Conservation (phyloP, 2,329 filamentous ascomycete genomes). For the Septoria petroselini region DNA sequence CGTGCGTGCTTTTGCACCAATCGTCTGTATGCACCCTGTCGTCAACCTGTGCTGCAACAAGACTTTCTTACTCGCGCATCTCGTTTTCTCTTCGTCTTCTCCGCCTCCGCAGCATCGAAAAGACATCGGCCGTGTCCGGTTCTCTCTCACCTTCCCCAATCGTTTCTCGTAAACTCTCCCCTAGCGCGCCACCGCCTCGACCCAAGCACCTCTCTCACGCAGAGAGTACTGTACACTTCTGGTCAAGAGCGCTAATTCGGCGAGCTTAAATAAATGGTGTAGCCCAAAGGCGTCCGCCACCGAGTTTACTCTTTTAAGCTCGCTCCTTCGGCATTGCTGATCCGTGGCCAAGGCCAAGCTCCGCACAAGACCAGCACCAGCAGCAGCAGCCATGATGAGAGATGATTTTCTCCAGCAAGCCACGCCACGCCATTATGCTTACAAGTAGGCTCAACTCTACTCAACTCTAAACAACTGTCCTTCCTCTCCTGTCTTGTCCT, state of each 20-base stretch:
- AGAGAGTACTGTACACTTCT: too few species aligned
- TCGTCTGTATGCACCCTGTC: conserved; percentile 8
- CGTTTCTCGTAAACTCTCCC: neutral
- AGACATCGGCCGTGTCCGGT: too few species aligned
- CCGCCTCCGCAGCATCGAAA: too few species aligned
- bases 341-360: conserved; percentile 20
- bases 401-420: conserved; percentile 1
- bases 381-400: conserved; percentile 4
- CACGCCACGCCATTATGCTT: conserved; percentile 28
- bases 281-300: conserved; percentile 24
- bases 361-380: too few species aligned
- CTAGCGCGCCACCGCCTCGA: conserved; percentile 22
- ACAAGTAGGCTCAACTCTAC: conserved; percentile 26
- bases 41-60: too few species aligned
- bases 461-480: too few species aligned
- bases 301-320: conserved; percentile 20
- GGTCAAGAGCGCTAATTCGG: too few species aligned
- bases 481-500: too few species aligned
- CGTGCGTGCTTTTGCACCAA: conserved; percentile 1
- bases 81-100: conserved; percentile 12
- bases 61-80: neutral
- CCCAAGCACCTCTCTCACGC: too few species aligned
- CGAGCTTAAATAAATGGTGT: too few species aligned
- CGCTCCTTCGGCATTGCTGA: conserved; percentile 23
- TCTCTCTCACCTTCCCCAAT: conserved; percentile 4